Evolutionary conservation across 139 green algal species (phyloP), one percentile per base, ranked within the genome.

Genomic region (Coccomyxa sp.): DNA sequence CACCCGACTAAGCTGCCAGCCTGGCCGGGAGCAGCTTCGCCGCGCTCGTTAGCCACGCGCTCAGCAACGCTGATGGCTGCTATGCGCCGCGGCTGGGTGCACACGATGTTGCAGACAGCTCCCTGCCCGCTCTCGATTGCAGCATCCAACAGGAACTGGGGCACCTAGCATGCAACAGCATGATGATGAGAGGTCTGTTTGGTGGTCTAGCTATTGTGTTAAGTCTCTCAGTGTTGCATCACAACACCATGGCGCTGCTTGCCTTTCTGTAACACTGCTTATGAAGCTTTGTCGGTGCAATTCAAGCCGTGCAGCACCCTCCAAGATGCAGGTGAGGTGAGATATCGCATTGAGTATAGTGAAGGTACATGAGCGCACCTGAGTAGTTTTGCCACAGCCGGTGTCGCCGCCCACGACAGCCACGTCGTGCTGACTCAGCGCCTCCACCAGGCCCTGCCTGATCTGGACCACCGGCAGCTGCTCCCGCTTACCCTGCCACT

Each of bases 61-160:
- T 97, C 90, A 0, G 95, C 93, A 69, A 97, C 91, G 10, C 77
- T 89, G 39, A 96, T 93, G 37, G 94, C 95, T 18, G 95, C 95
- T 68, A 98, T 97, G 55, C 95, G 85, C 35, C 95, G 89, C 0
- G 95, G 95, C 86, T 97, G 95, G 0, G 95, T 98, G 83, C 93
- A 96, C 6, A 97, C 81, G 8, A 97, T 84, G 77, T 77, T 89
- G 83, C 78, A 88, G 35, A 71, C 70, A 0, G 18, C 78, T n/a
- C 91, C 92, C 0, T 34, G 0, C 41, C 84, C 91, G 0, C 39
- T 55, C 35, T 81, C 74, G 0, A 87, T 80, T 3, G 83, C 87
- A 0, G 88, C 85, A 55, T 97, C 93, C 44, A 97, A 79, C 24
- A 97, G 58, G 75, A 91, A 97, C 75, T 97, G 93, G 0, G 93